Conservation (phyloP, 495 filamentous ascomycete genomes). For the Podospora comata region DNA sequence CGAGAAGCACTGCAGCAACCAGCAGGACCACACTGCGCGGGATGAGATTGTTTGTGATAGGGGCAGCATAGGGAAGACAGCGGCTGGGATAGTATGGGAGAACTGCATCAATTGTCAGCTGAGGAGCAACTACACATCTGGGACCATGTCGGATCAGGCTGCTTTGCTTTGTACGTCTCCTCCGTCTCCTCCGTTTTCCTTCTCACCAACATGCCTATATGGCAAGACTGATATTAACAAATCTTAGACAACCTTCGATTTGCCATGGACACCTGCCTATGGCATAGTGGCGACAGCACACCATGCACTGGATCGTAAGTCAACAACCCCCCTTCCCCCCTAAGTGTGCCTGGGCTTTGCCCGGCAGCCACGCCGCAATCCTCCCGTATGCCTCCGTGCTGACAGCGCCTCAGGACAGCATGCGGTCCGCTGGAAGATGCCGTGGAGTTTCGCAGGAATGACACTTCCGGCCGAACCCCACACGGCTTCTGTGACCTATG, state of each 20-base stretch:
- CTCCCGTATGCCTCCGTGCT: slow-evolving; percentile 1
- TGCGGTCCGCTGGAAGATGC: slow-evolving; percentile 38
- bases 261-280: slow-evolving; percentile 43
- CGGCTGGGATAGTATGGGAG: slow-evolving; percentile 39
- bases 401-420: slow-evolving; percentile 35
- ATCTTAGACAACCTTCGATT: slow-evolving; percentile 46
- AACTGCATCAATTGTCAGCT: slow-evolving; percentile 44
- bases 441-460: slow-evolving; percentile 38
- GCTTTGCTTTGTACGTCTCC: slow-evolving; percentile 41
- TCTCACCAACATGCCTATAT: no score
- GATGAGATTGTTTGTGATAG: slow-evolving; percentile 42
- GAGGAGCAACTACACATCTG: slow-evolving; percentile 35
- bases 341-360: not conserved
- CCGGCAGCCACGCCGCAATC: not conserved
- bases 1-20: slow-evolving; percentile 43
- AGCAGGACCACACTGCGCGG: slow-evolving; percentile 34
- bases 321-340: not conserved
- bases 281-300: slow-evolving; percentile 20
- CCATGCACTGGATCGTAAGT: slow-evolving; percentile 45
- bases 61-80: slow-evolving; percentile 23
- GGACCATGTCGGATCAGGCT: slow-evolving; percentile 36
- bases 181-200: slow-evolving; percentile 12
- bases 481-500: slow-evolving; percentile 45
- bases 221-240: slow-evolving; percentile 4
- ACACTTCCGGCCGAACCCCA: slow-evolving; percentile 25